Evolutionary conservation across 129 eudicot species (phyloP).

Genomic region (Daucus carota): DNA sequence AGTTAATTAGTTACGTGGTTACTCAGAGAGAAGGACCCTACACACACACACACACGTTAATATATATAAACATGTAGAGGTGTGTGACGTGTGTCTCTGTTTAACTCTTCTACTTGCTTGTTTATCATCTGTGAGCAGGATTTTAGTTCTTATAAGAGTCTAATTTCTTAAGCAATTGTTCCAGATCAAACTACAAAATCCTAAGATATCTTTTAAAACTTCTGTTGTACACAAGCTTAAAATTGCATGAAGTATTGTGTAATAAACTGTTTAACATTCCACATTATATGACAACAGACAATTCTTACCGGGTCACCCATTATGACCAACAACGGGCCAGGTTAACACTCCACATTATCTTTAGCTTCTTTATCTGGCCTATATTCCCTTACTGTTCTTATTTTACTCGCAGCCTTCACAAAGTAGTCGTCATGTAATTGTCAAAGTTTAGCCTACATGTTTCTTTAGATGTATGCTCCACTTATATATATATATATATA

Average conservation of each 20-base stretch:
- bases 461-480: neutral
- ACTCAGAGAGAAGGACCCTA: no score
- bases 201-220: neutral
- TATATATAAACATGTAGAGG: neutral
- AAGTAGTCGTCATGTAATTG: conserved; percentile 27
- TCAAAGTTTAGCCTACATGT: neutral
- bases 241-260: neutral
- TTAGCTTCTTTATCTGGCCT: neutral
- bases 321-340: conserved; percentile 12
- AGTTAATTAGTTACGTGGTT: no score
- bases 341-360: conserved; percentile 12
- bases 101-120: no score
- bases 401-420: conserved; percentile 26
- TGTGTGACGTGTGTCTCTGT: neutral
- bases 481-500: neutral
- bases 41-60: no score
- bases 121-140: no score
- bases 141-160: neutral
- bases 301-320: conserved; percentile 18
- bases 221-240: neutral
- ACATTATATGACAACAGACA: conserved; percentile 28
- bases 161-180: neutral
- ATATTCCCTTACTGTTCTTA: conserved; percentile 3
- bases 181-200: neutral
- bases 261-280: neutral